Conservation (phyloP, 1,284 basidiomycete species). For the Papiliotrema nemorosa region DNA sequence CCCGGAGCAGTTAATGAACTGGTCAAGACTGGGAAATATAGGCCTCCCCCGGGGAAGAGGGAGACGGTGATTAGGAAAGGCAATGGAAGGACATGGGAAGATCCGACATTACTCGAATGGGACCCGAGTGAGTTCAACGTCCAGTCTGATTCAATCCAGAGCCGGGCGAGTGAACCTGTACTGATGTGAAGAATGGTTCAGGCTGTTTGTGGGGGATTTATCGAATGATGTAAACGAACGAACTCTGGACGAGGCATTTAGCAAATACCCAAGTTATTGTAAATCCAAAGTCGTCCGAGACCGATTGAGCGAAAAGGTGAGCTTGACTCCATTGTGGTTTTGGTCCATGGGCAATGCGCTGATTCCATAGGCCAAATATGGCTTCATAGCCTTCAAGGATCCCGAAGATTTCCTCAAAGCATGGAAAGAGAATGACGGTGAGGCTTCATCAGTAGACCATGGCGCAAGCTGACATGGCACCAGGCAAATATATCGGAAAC, state of each 20-base stretch:
- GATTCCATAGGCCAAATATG: constrained; percentile 76
- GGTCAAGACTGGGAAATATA: constrained; percentile 13
- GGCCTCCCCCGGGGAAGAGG: constrained; percentile 62
- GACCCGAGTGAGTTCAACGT: constrained; percentile 71
- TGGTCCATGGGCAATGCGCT: neutral
- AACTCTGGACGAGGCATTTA: constrained; percentile 85
- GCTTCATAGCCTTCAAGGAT: constrained; percentile 96
- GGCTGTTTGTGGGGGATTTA: constrained; percentile 94
- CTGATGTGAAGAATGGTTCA: constrained; percentile 76
- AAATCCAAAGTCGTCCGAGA: constrained; percentile 95
- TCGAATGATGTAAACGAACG: constrained; percentile 98
- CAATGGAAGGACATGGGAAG: constrained; percentile 95
- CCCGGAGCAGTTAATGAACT: constrained; percentile 6
- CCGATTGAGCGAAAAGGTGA: constrained; percentile 78
- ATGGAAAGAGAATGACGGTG: constrained; percentile 99
- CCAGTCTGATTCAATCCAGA: neutral
- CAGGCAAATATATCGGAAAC: constrained; percentile 96
- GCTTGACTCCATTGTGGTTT: constrained; percentile 8
- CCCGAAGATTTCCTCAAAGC: constrained; percentile 97
- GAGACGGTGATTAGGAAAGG: constrained; percentile 93
- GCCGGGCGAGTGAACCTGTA: neutral
- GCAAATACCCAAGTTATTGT: constrained; percentile 84
- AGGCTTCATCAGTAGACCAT: constrained; percentile 30
- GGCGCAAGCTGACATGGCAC: neutral
- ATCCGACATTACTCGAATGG: constrained; percentile 95